These are phyloP conservation scores for Escovopsis sp. DNA, from an alignment of 2,329 filamentous ascomycete genomes.

Conservation along the genomic window DNA sequence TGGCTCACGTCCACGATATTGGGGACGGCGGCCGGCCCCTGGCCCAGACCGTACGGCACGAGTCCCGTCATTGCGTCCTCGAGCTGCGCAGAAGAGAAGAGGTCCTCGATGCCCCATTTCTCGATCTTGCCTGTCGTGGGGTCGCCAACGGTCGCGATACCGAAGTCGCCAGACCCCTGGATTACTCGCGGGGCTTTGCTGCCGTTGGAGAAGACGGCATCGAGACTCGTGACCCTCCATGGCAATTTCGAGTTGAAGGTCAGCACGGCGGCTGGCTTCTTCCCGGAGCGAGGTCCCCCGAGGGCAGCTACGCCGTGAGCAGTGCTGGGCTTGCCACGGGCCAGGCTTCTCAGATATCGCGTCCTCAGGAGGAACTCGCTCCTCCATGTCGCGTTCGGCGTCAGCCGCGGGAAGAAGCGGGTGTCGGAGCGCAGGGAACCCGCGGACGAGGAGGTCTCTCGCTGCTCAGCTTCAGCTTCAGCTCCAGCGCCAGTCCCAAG, in stretches of 20 bases:
- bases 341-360: conserved; percentile 64
- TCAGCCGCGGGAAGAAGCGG: conserved; percentile 70
- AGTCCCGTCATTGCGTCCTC: conserved; percentile 61
- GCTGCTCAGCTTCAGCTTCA: conserved; percentile 19
- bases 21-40: conserved; percentile 62
- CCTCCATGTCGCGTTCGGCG: conserved; percentile 76
- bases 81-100: conserved; percentile 60
- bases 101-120: conserved; percentile 67
- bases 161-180: conserved; percentile 67
- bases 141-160: conserved; percentile 67
- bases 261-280: conserved; percentile 56
- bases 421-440: conserved; percentile 53
- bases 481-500: conserved; percentile 22
- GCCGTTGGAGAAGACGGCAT: conserved; percentile 57
- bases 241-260: conserved; percentile 78
- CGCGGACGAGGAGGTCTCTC: conserved; percentile 29
- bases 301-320: conserved; percentile 35
- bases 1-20: conserved; percentile 90
- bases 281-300: conserved; percentile 36
- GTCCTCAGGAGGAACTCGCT: conserved; percentile 90
- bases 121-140: conserved; percentile 62
- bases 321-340: conserved; percentile 62
- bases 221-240: conserved; percentile 63
- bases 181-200: conserved; percentile 67
- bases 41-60: conserved; percentile 59